These are phyloP conservation scores for Waltiozyma sp. DNA, from an alignment of 1,139 yeast species.

Conservation along the genomic window DNA sequence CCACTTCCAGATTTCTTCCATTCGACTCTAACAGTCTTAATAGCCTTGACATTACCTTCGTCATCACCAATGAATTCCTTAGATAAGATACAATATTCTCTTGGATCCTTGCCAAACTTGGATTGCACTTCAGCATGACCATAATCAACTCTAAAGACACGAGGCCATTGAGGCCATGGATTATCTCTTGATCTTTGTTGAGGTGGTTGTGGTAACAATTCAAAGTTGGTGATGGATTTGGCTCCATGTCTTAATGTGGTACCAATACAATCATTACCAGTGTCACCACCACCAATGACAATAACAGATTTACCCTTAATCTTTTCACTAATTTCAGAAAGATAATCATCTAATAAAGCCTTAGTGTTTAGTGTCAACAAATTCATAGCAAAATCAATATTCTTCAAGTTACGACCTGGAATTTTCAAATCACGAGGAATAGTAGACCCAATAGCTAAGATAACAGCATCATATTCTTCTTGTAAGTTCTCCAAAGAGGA, in stretches of 20 bases:
- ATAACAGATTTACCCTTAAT: slow-evolving; percentile 82
- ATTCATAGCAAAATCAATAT: slow-evolving; percentile 93
- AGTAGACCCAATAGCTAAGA: slow-evolving; percentile 92
- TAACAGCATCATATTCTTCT: slow-evolving; percentile 63
- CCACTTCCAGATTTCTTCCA: slow-evolving; percentile 95
- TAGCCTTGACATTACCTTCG: slow-evolving; percentile 86
- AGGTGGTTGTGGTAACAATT: slow-evolving; percentile 88
- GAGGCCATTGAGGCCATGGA: slow-evolving; percentile 99
- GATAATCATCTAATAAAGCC: slow-evolving; percentile 72
- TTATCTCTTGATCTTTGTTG: slow-evolving; percentile 80
- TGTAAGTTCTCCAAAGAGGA: slow-evolving; percentile 75
- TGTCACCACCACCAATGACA: slow-evolving; percentile 99
- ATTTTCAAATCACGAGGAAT: slow-evolving; percentile 91
- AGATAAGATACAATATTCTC: slow-evolving; percentile 90
- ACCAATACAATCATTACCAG: slow-evolving; percentile 98
- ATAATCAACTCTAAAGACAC: slow-evolving; percentile 93
- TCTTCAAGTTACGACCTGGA: slow-evolving; percentile 85
- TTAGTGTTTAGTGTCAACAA: slow-evolving; percentile 81
- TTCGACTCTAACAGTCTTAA: slow-evolving; percentile 92
- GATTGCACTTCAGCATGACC: slow-evolving; percentile 94
- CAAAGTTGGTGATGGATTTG: slow-evolving; percentile 89
- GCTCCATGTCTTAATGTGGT: slow-evolving; percentile 97
- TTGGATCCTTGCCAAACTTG: slow-evolving; percentile 94
- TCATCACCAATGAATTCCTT: slow-evolving; percentile 94
- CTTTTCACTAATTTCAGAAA: slow-evolving; percentile 63